Conservation (phyloP, 2,329 filamentous ascomycete species). For the Xylaria digitata region DNA sequence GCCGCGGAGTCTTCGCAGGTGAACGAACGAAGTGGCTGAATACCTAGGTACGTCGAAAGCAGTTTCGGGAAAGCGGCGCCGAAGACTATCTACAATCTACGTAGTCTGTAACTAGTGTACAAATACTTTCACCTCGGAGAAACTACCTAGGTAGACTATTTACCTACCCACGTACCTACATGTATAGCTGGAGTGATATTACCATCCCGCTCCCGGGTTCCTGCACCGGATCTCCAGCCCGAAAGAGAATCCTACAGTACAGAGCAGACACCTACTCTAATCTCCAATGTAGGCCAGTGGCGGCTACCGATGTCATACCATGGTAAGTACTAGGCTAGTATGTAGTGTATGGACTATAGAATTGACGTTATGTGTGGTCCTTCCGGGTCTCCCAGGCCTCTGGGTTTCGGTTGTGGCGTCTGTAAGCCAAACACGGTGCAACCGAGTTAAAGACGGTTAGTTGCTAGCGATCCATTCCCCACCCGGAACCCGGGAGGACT, state of each 20-base stretch:
- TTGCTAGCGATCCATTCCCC: constrained; percentile 22
- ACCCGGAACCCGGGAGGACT: constrained; percentile 17
- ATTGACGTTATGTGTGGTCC: constrained; percentile 31
- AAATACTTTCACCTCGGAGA: neutral
- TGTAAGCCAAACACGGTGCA: constrained; percentile 31
- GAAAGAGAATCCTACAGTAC: constrained; percentile 1
- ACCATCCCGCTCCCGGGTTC: constrained; percentile 24
- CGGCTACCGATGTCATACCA: constrained; percentile 24
- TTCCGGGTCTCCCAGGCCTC: constrained; percentile 33
- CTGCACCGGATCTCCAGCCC: constrained; percentile 21
- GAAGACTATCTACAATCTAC: neutral
- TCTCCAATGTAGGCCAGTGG: constrained; percentile 17
- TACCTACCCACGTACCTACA: neutral
- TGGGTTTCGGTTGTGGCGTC: constrained; percentile 35
- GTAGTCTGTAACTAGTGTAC: too few species aligned
- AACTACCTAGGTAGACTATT: neutral
- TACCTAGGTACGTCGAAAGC: neutral
- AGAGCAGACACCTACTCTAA: neutral
- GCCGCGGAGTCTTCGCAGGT: constrained; percentile 15
- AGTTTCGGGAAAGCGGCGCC: constrained; percentile 4
- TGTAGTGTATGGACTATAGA: neutral
- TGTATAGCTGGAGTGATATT: constrained; percentile 25
- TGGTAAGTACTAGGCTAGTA: neutral
- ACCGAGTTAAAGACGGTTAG: constrained; percentile 31
- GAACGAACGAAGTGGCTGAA: constrained; percentile 20